phyloP scores from a whole-genome alignment of 805 yeast species.

The Candida maris region DNA sequence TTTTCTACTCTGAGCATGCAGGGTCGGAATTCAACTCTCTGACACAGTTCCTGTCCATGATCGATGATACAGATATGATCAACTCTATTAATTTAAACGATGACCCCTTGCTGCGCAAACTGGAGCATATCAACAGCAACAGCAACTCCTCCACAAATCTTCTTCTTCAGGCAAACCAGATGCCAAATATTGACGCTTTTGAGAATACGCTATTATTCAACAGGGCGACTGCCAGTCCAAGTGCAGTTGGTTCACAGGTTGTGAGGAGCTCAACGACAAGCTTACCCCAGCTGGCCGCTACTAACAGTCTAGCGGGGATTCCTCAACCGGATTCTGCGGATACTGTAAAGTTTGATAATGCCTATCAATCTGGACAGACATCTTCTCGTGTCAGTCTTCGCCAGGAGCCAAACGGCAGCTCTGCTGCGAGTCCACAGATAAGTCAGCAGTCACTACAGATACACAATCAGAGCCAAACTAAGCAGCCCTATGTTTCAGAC shows the following conservation, averaged over 20 bases:
- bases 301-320: slow-evolving; percentile 13
- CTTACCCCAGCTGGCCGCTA: slow-evolving; percentile 18
- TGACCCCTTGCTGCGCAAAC: slow-evolving; percentile 35
- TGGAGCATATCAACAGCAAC: slow-evolving; percentile 27
- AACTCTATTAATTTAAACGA: slow-evolving; percentile 35
- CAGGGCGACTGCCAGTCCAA: slow-evolving; percentile 3
- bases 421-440: slow-evolving; percentile 2
- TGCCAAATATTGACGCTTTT: slow-evolving; percentile 14
- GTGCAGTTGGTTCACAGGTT: slow-evolving; percentile 7
- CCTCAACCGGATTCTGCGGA: slow-evolving; percentile 8
- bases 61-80: slow-evolving; percentile 78
- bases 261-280: slow-evolving; percentile 11
- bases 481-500: slow-evolving; percentile 47
- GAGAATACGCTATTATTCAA: slow-evolving; percentile 14
- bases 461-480: slow-evolving; percentile 4
- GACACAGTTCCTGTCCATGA: slow-evolving; percentile 84
- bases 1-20: slow-evolving; percentile 86
- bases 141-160: slow-evolving; percentile 21
- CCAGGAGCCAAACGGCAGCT: not conserved
- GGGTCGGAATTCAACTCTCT: slow-evolving; percentile 89
- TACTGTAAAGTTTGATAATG: slow-evolving; percentile 4
- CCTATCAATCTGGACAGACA: not conserved
- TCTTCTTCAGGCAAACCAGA: slow-evolving; percentile 5
- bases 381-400: not conserved
- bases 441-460: slow-evolving; percentile 2